phyloP scores from a whole-genome alignment of 371 early-diverging fungal species.

The Mortierella sp. region DNA sequence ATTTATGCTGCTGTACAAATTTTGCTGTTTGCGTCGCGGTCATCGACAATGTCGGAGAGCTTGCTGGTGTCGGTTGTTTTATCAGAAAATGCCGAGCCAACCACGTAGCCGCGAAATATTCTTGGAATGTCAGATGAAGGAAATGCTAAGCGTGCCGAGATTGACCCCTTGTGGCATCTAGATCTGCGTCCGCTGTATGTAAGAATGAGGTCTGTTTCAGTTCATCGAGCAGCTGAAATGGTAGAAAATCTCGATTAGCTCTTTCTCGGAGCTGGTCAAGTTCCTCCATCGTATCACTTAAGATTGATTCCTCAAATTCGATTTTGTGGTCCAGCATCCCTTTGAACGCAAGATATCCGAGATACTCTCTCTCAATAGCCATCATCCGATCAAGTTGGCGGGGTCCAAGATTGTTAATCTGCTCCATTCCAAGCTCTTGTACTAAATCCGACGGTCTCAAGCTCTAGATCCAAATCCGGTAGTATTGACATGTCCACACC shows the following conservation, averaged over 20 bases:
- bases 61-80: too few species aligned
- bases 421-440: neutral
- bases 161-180: neutral
- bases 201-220: neutral
- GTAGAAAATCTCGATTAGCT: neutral
- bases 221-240: neutral
- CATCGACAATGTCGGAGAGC: too few species aligned
- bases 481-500: constrained; percentile 11
- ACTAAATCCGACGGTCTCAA: constrained; percentile 33
- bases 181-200: neutral
- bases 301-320: neutral
- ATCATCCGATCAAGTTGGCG: neutral
- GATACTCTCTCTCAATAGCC: neutral
- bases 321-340: neutral
- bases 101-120: neutral
- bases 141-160: neutral
- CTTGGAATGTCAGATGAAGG: constrained; percentile 4
- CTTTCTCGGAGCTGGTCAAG: neutral
- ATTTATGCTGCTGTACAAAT: too few species aligned
- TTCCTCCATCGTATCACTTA: neutral
- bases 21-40: too few species aligned
- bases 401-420: neutral
- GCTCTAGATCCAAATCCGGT: constrained; percentile 23
- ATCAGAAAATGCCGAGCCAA: neutral
- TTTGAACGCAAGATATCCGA: neutral